Percentiles rank a stretch among this genome's conserved stretches.
phyloP scores from a whole-genome alignment of 805 yeast genomes.

The Limtongozyma cylindracea region DNA sequence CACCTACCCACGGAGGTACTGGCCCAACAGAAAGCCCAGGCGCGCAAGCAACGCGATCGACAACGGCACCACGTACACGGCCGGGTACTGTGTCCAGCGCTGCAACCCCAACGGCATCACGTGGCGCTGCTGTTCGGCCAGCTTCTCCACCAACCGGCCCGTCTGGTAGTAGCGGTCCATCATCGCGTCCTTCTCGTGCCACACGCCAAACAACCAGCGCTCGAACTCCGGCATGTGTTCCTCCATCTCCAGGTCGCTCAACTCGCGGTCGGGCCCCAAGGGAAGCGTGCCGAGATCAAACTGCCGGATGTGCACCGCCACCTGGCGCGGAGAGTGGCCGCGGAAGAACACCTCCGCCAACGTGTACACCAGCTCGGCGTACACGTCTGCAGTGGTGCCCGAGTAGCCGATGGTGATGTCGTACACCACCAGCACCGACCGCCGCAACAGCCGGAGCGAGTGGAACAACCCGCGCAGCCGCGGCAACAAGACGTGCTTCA shows the following conservation, averaged over 20 bases:
- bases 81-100: no score
- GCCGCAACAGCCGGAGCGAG: constrained; percentile 26
- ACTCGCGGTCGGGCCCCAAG: constrained; percentile 10
- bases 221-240: constrained; percentile 44
- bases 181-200: constrained; percentile 58
- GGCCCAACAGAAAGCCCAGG: no score
- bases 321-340: constrained; percentile 47
- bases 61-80: no score
- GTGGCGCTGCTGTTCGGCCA: neutral
- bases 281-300: constrained; percentile 41
- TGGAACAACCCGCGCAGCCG: constrained; percentile 58
- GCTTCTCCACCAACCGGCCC: constrained; percentile 18
- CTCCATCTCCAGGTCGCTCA: constrained; percentile 16
- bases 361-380: constrained; percentile 59
- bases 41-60: no score
- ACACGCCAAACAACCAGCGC: constrained; percentile 45
- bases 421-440: constrained; percentile 32
- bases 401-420: constrained; percentile 71
- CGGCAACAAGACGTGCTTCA: constrained; percentile 57
- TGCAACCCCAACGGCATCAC: no score
- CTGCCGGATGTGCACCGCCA: constrained; percentile 40
- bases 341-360: constrained; percentile 33
- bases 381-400: constrained; percentile 34
- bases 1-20: no score
- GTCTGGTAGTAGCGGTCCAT: constrained; percentile 32